Percentiles rank a stretch among this genome's conserved stretches.
Evolutionary conservation across 1,284 basidiomycete genomes (phyloP).

Genomic region (Leucoagaricus sp.): DNA sequence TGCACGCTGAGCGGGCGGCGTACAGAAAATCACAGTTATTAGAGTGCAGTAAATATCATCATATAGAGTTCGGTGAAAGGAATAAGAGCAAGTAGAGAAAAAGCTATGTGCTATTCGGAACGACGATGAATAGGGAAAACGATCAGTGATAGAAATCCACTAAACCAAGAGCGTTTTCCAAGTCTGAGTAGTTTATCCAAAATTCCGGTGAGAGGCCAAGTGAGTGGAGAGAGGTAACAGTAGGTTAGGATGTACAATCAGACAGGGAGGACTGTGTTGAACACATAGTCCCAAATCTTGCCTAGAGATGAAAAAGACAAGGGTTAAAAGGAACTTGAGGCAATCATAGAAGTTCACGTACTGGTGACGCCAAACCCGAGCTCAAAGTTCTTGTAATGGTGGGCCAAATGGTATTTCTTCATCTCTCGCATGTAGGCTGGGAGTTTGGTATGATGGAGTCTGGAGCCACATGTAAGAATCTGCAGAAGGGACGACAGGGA

Average conservation of each 20-base stretch:
- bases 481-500: background rate
- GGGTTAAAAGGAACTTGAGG: background rate
- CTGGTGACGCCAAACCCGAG: slow-evolving; percentile 98
- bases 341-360: slow-evolving; percentile 33
- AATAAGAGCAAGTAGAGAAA: too few species aligned
- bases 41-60: too few species aligned
- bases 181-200: background rate
- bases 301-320: slow-evolving; percentile 38
- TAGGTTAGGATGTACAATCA: slow-evolving; percentile 28
- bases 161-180: too few species aligned
- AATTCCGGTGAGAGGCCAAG: background rate
- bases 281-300: slow-evolving; percentile 95
- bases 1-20: background rate
- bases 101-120: too few species aligned
- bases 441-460: slow-evolving; percentile 87
- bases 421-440: slow-evolving; percentile 87
- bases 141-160: too few species aligned
- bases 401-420: slow-evolving; percentile 99
- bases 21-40: too few species aligned
- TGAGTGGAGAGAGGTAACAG: background rate
- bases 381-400: slow-evolving; percentile 98
- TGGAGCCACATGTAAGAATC: slow-evolving; percentile 26
- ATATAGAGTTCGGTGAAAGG: too few species aligned
- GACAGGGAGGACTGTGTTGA: slow-evolving; percentile 79
- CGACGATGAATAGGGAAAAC: too few species aligned